A percentile compares a stretch with the other conserved stretches of the same genome.
Evolutionary conservation across 106 monocot genomes (phyloP).

Genomic region (Dendrobium officinale): DNA sequence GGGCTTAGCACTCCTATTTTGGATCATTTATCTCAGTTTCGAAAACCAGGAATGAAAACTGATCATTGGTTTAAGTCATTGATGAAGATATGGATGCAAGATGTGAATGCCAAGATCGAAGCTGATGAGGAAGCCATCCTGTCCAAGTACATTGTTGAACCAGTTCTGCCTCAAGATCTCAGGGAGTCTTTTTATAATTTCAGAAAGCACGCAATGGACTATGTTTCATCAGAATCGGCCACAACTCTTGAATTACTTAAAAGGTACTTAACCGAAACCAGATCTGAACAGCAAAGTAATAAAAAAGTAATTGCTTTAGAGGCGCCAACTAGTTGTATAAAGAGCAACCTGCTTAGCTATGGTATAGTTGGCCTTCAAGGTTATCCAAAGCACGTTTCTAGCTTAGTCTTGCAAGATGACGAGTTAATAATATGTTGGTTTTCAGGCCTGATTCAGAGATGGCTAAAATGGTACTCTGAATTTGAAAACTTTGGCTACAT

Average conservation of each 20-base stretch:
- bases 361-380: constrained; percentile 60
- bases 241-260: constrained; percentile 38
- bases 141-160: constrained; percentile 69
- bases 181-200: constrained; percentile 66
- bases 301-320: constrained; percentile 34
- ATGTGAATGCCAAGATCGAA: constrained; percentile 44
- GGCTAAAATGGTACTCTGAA: constrained; percentile 71
- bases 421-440: constrained; percentile 73
- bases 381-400: constrained; percentile 51
- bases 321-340: constrained; percentile 46
- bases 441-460: constrained; percentile 63
- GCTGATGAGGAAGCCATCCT: constrained; percentile 39
- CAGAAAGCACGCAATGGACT: constrained; percentile 45
- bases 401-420: constrained; percentile 73
- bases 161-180: constrained; percentile 64
- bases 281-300: background rate
- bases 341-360: constrained; percentile 48
- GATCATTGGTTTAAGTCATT: constrained; percentile 91
- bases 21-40: constrained; percentile 72
- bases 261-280: background rate
- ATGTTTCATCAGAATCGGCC: constrained; percentile 57
- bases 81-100: constrained; percentile 85
- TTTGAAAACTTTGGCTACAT: constrained; percentile 61
- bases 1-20: constrained; percentile 68
- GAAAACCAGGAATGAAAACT: constrained; percentile 94